Conservation (phyloP, 2,329 filamentous ascomycete species). For the Chaetothyriales sp. region DNA sequence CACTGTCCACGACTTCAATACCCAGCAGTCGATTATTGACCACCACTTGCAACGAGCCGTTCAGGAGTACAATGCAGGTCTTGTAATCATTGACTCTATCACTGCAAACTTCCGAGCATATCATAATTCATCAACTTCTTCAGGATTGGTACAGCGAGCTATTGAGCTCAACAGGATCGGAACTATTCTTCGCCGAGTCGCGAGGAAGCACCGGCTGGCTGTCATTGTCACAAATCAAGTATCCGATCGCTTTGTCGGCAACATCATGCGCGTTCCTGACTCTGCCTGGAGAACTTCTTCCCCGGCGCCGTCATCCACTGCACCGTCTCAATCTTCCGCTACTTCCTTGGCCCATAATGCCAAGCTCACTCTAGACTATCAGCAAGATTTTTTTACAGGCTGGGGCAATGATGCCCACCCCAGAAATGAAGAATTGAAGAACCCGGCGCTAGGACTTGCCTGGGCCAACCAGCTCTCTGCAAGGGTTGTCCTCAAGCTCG, state of each 20-base stretch:
- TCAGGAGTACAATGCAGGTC: constrained; percentile 58
- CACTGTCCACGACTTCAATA: constrained; percentile 76
- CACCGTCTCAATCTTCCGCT: neutral
- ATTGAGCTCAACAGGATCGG: constrained; percentile 64
- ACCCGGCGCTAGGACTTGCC: constrained; percentile 71
- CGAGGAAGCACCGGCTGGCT: constrained; percentile 59
- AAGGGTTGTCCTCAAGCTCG: constrained; percentile 67
- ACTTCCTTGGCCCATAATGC: constrained; percentile 23
- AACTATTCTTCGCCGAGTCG: constrained; percentile 60
- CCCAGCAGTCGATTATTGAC: constrained; percentile 85
- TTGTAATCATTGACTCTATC: constrained; percentile 80
- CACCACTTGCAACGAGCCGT: constrained; percentile 86
- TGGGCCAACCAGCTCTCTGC: constrained; percentile 84
- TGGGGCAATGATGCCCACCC: constrained; percentile 58
- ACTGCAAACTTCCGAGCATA: constrained; percentile 81
- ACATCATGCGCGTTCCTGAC: constrained; percentile 4
- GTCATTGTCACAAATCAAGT: constrained; percentile 94
- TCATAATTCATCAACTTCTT: constrained; percentile 39
- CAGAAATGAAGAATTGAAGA: constrained; percentile 45
- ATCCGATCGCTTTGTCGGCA: constrained; percentile 59
- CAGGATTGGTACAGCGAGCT: constrained; percentile 57
- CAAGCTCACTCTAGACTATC: constrained; percentile 55
- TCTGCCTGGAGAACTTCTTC: constrained; percentile 8
- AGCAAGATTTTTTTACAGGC: constrained; percentile 88
- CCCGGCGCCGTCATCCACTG: constrained; percentile 2